phyloP scores from a whole-genome alignment of 2,329 filamentous ascomycete species.

The Fusarium sp. region DNA sequence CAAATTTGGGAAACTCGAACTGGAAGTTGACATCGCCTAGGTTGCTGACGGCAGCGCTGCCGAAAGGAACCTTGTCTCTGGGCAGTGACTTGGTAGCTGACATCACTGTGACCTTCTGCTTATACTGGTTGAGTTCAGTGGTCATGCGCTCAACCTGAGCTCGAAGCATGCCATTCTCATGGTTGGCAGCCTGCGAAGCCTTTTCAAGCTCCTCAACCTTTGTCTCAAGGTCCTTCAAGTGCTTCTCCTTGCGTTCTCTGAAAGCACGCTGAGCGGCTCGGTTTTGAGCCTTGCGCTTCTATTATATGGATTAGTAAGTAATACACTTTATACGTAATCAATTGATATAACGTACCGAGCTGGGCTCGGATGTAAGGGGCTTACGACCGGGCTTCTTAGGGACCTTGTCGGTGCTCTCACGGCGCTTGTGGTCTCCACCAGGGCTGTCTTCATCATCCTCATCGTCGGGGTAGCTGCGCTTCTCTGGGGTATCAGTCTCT shows the following conservation, averaged over 20 bases:
- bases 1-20: slow-evolving; percentile 97
- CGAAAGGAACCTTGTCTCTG: slow-evolving; percentile 55
- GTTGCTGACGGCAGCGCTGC: slow-evolving; percentile 63
- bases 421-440: slow-evolving; percentile 69
- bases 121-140: slow-evolving; percentile 86
- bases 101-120: slow-evolving; percentile 79
- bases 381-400: slow-evolving; percentile 97
- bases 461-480: slow-evolving; percentile 77
- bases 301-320: slow-evolving; percentile 17
- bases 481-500: slow-evolving; percentile 66
- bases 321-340: neutral
- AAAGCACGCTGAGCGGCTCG: slow-evolving; percentile 92
- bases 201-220: slow-evolving; percentile 83
- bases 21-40: slow-evolving; percentile 83
- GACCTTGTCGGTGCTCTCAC: slow-evolving; percentile 84
- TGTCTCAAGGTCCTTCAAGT: slow-evolving; percentile 83
- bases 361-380: slow-evolving; percentile 93
- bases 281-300: slow-evolving; percentile 98
- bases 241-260: slow-evolving; percentile 93
- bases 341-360: slow-evolving; percentile 75
- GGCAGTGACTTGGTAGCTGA: slow-evolving; percentile 47
- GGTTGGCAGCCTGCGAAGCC: slow-evolving; percentile 80
- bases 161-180: slow-evolving; percentile 85
- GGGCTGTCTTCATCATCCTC: slow-evolving; percentile 69
- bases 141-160: slow-evolving; percentile 91